phyloP scores from a whole-genome alignment of 2,329 filamentous ascomycete species.

The Botrytis sinoallii region DNA sequence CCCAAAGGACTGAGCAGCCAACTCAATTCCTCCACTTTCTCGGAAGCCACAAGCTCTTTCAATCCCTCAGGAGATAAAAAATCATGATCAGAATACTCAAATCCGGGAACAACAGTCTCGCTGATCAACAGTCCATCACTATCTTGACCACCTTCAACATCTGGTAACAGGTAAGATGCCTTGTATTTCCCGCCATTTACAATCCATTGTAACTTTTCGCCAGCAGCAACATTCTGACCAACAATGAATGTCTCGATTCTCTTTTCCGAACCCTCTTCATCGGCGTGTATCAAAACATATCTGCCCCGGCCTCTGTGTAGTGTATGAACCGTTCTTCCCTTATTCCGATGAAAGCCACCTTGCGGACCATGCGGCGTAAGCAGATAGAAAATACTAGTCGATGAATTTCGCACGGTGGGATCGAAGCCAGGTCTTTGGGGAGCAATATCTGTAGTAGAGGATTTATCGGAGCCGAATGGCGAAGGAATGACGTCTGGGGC shows the following conservation, averaged over 20 bases:
- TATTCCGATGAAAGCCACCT: conserved; percentile 63
- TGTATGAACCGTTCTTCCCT: conserved; percentile 61
- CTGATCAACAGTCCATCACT: conserved; percentile 57
- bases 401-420: conserved; percentile 48
- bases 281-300: conserved; percentile 62
- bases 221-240: conserved; percentile 52
- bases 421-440: conserved; percentile 40
- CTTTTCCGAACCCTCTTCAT: conserved; percentile 44
- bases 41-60: conserved; percentile 49
- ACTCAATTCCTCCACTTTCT: conserved; percentile 48
- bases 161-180: conserved; percentile 56
- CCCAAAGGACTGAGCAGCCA: conserved; percentile 44
- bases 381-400: conserved; percentile 63
- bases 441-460: conserved; percentile 40
- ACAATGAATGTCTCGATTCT: conserved; percentile 63
- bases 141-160: conserved; percentile 38
- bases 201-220: conserved; percentile 65
- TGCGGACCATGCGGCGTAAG: conserved; percentile 54
- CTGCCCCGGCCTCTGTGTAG: conserved; percentile 60
- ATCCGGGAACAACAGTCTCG: conserved; percentile 66
- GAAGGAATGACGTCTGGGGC: conserved; percentile 51
- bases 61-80: conserved; percentile 56
- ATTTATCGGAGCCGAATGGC: conserved; percentile 47
- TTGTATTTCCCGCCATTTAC: conserved; percentile 68
- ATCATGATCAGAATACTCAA: conserved; percentile 65